Percentiles rank a stretch among this genome's conserved stretches.
These are phyloP conservation scores for Eucalyptus cloeziana DNA, from an alignment of 345 rosid species.

Conservation along the genomic window DNA sequence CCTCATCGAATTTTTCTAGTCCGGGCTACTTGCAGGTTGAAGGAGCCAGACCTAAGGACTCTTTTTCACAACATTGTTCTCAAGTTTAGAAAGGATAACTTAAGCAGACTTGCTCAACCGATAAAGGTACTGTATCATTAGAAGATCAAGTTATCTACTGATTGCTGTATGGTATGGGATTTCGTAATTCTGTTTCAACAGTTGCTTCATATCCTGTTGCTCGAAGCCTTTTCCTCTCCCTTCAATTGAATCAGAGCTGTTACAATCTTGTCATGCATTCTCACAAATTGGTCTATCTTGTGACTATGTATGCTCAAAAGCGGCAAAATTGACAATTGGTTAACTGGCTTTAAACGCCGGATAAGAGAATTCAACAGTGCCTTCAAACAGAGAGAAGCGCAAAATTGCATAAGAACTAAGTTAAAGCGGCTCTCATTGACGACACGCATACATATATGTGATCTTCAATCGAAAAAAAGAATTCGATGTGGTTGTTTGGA, in stretches of 20 bases:
- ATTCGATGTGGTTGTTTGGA: not conserved
- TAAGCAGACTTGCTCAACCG: slow-evolving; percentile 25
- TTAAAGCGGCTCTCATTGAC: not conserved
- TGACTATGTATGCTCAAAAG: not conserved
- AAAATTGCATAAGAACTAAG: not conserved
- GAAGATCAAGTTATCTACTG: not conserved
- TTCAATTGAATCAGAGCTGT: not conserved
- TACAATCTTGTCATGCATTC: not conserved
- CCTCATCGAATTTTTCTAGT: slow-evolving; percentile 85
- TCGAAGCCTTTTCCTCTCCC: not conserved
- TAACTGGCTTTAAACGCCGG: not conserved
- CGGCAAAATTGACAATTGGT: not conserved
- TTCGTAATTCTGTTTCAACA: not conserved
- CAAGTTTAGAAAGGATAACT: slow-evolving; percentile 34
- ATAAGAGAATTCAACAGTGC: not conserved
- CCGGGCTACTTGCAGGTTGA: slow-evolving; percentile 72
- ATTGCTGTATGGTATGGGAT: not conserved
- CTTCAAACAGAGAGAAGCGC: not conserved
- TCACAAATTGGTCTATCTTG: not conserved
- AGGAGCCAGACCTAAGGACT: slow-evolving; percentile 53
- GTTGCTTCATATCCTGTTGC: not conserved
- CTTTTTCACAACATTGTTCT: slow-evolving; percentile 61
- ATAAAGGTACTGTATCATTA: slow-evolving; percentile 42
- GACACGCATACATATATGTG: not conserved
- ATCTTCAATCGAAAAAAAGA: not conserved